phyloP scores from a whole-genome alignment of 1,284 basidiomycete species.

The Cryptococcus sp. region DNA sequence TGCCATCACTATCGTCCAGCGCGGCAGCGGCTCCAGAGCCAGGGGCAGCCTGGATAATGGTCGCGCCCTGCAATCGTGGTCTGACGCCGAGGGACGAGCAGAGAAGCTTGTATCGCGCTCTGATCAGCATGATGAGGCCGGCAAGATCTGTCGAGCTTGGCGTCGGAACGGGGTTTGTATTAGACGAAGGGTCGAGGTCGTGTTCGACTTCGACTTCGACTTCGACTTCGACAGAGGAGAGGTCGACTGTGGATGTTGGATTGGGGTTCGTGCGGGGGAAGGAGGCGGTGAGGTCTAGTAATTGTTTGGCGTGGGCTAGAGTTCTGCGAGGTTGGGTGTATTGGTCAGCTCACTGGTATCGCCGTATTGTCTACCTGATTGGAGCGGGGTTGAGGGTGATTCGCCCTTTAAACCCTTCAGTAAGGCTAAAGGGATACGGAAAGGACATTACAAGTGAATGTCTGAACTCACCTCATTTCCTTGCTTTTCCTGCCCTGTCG shows the following conservation, averaged over 20 bases:
- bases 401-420: not conserved
- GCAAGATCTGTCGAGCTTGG: constrained; percentile 57
- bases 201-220: not conserved
- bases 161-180: not conserved
- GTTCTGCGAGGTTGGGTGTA: constrained; percentile 52
- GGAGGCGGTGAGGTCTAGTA: constrained; percentile 69
- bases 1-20: constrained; percentile 1
- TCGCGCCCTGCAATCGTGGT: constrained; percentile 56
- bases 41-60: constrained; percentile 12
- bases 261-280: constrained; percentile 77
- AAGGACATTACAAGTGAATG: not conserved
- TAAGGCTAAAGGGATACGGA: no score
- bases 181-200: not conserved
- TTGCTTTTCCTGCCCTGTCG: constrained; percentile 21
- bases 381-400: no score
- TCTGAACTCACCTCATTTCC: constrained; percentile 34
- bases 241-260: constrained; percentile 17
- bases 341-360: not conserved
- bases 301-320: constrained; percentile 64
- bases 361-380: not conserved
- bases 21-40: constrained; percentile 20
- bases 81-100: constrained; percentile 80
- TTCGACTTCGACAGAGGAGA: not conserved
- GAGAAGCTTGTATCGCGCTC: constrained; percentile 81
- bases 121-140: constrained; percentile 76